These are phyloP conservation scores for Saururus chinensis DNA, from an alignment of 164 flowering plant species.

Conservation along the genomic window DNA sequence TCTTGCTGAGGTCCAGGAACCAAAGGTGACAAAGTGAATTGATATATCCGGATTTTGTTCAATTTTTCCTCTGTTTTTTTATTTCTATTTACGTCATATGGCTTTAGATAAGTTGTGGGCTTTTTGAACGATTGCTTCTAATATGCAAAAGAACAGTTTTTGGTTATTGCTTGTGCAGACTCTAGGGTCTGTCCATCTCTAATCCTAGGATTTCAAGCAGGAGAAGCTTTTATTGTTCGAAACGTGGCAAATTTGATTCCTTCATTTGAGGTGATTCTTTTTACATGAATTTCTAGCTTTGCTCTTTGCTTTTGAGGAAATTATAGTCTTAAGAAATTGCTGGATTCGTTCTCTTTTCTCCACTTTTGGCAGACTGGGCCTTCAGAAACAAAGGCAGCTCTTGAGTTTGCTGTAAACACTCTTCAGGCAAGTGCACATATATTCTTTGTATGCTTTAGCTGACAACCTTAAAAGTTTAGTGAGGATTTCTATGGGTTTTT, in stretches of 20 bases:
- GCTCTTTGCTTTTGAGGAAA: background rate
- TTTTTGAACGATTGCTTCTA: conserved; percentile 13
- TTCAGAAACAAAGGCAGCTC: conserved; percentile 86
- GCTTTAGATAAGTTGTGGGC: background rate
- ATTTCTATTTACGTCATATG: background rate
- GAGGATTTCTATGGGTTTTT: background rate
- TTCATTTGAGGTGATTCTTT: conserved; percentile 53
- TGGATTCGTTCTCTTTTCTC: background rate
- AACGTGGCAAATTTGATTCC: conserved; percentile 93
- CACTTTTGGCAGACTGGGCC: conserved; percentile 58
- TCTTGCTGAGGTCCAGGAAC: conserved; percentile 69
- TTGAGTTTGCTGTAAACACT: conserved; percentile 85
- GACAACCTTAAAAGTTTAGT: background rate
- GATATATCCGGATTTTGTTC: background rate
- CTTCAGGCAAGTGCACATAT: conserved; percentile 42
- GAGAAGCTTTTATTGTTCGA: conserved; percentile 79
- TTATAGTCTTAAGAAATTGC: background rate
- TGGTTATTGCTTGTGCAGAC: conserved; percentile 98
- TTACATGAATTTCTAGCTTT: background rate
- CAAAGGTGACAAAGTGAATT: conserved; percentile 50
- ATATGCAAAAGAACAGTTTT: conserved; percentile 48
- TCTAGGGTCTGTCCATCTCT: conserved; percentile 92
- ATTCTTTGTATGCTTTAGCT: background rate
- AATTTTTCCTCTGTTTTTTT: background rate
- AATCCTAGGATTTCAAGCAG: conserved; percentile 87